Conservation (phyloP, 2,329 filamentous ascomycete species). For the Fusarium azukiicola region DNA sequence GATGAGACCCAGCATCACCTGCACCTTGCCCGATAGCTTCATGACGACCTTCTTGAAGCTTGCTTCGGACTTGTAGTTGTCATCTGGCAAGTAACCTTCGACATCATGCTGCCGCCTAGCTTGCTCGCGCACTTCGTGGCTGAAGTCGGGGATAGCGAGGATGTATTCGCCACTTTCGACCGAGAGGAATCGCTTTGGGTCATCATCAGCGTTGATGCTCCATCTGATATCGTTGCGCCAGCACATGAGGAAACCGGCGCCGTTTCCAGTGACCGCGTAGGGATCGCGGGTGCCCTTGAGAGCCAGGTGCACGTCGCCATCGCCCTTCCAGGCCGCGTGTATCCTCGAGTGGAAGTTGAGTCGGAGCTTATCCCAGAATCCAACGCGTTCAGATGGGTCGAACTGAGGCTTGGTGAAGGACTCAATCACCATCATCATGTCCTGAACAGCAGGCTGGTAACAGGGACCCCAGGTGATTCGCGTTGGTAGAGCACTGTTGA, state of each 20-base stretch:
- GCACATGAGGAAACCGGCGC: constrained; percentile 98
- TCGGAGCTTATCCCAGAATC: constrained; percentile 99
- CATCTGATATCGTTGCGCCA: constrained; percentile 97
- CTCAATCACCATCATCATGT: constrained; percentile 99
- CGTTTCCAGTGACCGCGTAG: constrained; percentile 94
- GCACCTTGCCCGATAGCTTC: constrained; percentile 98
- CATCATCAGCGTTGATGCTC: constrained; percentile 90
- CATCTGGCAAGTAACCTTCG: constrained; percentile 81
- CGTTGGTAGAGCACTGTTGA: constrained; percentile 95
- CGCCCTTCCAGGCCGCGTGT: constrained; percentile 94
- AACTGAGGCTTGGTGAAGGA: constrained; percentile 98
- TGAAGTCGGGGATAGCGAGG: constrained; percentile 96
- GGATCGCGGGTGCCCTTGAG: constrained; percentile 96
- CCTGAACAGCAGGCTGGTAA: constrained; percentile 98
- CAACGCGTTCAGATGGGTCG: constrained; percentile 95
- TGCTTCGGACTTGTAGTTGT: constrained; percentile 86
- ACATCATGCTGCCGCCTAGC: constrained; percentile 72
- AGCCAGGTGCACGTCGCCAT: constrained; percentile 96
- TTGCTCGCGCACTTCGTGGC: constrained; percentile 89
- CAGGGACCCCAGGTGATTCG: constrained; percentile 98
- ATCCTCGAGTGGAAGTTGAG: constrained; percentile 96
- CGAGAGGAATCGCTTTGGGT: constrained; percentile 96
- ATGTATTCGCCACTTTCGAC: constrained; percentile 98
- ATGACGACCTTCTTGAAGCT: constrained; percentile 99
- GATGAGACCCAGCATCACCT: constrained; percentile 94